Base-by-base conservation (phyloP, 164 flowering plant species). In the Platanus orientalis region DNA sequence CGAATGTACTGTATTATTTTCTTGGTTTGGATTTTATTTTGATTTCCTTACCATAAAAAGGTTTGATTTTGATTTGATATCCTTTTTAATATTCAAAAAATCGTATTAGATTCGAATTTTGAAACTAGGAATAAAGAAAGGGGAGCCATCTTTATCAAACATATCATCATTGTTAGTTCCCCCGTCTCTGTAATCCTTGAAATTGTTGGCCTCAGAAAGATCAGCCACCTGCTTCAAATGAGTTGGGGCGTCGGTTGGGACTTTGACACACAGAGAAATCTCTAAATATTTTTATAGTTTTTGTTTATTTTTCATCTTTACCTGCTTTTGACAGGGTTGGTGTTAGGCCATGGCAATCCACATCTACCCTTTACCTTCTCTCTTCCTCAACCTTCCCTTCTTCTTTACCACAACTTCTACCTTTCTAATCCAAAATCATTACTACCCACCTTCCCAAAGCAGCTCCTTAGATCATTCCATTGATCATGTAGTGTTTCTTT, bases 321-420 rank as follows among this genome's bases (percentile, higher is more conserved):
- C 27, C 5, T 53, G 14, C n/a, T 57, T 69, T 29, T 34, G 57
- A 42, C 52, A 69, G 30, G 20, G 76, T 65, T 73, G 69, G 58
- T 50, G 58, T 62, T 71, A 81, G 82, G 74, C 76, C 80, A 74
- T 65, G 65, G 71, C 62, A 69, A 67, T 51, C 65, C 61, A 24
- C 76, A 73, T 69, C 75, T 58, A 61, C 74, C 54, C 58, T 57
- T 74, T 54, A n/a, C n/a, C n/a, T n/a, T n/a, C n/a, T n/a, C n/a
- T n/a, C n/a, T n/a, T n/a, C n/a, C n/a, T n/a, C n/a, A 26, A 27
- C 42, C 63, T 63, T 76, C 66, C 50, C 76, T 73, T 73, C 66
- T 57, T 17, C 57, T 59, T 67, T 60, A 75, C 78, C 69, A 24
- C 65, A 55, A 3, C 44, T 28, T 16, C 11, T 9, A 45, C n/a